Conservation (phyloP, 176 grass and related monocot species). For the Phyllostachys edulis region DNA sequence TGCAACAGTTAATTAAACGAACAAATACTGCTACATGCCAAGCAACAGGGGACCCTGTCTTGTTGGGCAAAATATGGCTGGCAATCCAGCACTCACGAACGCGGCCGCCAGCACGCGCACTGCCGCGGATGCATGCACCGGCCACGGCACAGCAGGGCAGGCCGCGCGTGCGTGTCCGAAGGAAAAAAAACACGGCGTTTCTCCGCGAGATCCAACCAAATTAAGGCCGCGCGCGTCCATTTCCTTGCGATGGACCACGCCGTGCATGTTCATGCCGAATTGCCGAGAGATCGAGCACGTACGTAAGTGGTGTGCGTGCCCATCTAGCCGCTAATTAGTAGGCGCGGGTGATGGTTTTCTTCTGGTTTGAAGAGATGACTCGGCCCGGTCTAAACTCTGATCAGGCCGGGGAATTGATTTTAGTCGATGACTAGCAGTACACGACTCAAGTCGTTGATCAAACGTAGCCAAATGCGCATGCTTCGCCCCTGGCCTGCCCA, state of each 20-base stretch:
- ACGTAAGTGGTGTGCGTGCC: background rate
- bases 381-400: background rate
- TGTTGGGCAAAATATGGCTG: background rate
- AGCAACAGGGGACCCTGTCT: background rate
- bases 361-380: no score
- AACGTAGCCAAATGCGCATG: background rate
- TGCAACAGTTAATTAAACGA: background rate
- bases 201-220: background rate
- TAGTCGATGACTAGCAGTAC: background rate
- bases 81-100: background rate
- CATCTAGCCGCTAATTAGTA: no score
- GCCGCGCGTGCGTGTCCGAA: background rate
- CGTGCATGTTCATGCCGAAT: background rate
- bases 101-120: background rate
- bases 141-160: background rate
- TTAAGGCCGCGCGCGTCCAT: no score
- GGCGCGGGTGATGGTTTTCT: no score
- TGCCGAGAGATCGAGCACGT: background rate
- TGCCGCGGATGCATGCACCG: conserved; percentile 5
- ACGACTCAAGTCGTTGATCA: background rate
- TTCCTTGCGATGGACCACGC: background rate
- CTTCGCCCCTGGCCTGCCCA: background rate
- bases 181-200: background rate
- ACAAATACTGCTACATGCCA: background rate
- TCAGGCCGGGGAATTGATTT: background rate